Conservation (phyloP, 2,329 filamentous ascomycete species). For the Nigrospora sphaerica region DNA sequence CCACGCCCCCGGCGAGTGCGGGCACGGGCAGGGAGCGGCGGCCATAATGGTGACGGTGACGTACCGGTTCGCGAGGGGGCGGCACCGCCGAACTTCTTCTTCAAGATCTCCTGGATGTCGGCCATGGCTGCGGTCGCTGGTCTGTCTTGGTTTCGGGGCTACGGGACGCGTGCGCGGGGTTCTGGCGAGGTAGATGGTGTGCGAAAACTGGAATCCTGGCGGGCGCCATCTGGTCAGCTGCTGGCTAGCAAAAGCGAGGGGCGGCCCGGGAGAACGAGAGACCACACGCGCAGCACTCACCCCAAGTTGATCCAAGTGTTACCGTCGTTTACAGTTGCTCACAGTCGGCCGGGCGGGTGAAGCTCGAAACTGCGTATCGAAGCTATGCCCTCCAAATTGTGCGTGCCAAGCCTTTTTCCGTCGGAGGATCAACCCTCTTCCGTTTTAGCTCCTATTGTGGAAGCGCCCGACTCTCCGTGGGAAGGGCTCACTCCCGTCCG, state of each 20-base stretch:
- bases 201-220: background rate
- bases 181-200: background rate
- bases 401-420: slow-evolving; percentile 9
- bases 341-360: slow-evolving; percentile 6
- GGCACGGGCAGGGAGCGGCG: background rate
- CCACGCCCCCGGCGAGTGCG: background rate
- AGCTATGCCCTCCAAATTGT: slow-evolving; percentile 23
- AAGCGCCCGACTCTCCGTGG: no score
- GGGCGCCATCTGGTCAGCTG: background rate
- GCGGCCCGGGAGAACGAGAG: background rate
- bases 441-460: background rate
- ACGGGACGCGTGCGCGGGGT: slow-evolving; percentile 1
- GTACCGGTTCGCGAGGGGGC: slow-evolving; percentile 25
- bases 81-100: slow-evolving; percentile 26
- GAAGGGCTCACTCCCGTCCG: no score
- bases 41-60: slow-evolving; percentile 4
- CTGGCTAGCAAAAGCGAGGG: no score
- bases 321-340: slow-evolving; percentile 8
- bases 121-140: slow-evolving; percentile 15
- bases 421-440: slow-evolving; percentile 8
- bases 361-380: slow-evolving; percentile 11
- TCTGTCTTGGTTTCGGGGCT: background rate
- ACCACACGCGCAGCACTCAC: slow-evolving; percentile 8
- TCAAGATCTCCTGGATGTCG: slow-evolving; percentile 37
- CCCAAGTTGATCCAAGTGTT: slow-evolving; percentile 10